Percentiles rank a stretch among this genome's conserved stretches.
These are phyloP conservation scores for Gracilaria caudata DNA, from an alignment of 23 red algal genomes.

Conservation along the genomic window DNA sequence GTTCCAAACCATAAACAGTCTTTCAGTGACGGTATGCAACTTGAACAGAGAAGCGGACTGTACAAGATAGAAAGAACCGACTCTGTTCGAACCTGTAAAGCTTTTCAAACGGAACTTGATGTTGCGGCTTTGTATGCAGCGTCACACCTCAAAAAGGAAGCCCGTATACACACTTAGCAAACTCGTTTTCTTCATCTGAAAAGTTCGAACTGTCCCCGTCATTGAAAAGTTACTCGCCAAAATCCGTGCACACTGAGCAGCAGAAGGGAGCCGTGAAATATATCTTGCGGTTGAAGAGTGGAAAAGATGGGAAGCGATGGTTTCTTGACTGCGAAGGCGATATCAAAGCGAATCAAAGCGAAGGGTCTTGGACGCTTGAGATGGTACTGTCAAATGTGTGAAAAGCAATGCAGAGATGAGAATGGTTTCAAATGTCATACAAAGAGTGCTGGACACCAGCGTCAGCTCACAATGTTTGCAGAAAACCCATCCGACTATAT, in stretches of 20 bases:
- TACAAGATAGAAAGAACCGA: too few species aligned
- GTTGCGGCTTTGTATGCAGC: too few species aligned
- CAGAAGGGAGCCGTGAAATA: neutral
- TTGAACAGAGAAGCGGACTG: too few species aligned
- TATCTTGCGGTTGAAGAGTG: neutral
- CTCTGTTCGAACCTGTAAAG: too few species aligned
- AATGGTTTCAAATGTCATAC: slow-evolving; percentile 90
- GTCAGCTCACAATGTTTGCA: slow-evolving; percentile 73
- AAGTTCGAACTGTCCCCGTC: neutral
- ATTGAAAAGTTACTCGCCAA: neutral
- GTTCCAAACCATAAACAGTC: too few species aligned
- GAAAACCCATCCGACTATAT: slow-evolving; percentile 66
- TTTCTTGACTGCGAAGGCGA: slow-evolving; percentile 78
- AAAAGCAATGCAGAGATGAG: slow-evolving; percentile 95
- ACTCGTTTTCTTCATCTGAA: too few species aligned
- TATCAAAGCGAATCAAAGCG: slow-evolving; percentile 82
- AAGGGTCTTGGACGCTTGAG: slow-evolving; percentile 84
- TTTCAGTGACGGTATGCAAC: too few species aligned
- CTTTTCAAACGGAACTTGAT: too few species aligned
- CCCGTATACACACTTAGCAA: too few species aligned
- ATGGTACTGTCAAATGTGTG: slow-evolving; percentile 95
- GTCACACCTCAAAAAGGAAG: too few species aligned
- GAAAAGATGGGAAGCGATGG: slow-evolving; percentile 56
- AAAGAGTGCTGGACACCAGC: slow-evolving; percentile 66
- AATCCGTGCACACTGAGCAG: too few species aligned